phyloP scores from a whole-genome alignment of 305 asterid genomes.

The Fraxinus greggii region DNA sequence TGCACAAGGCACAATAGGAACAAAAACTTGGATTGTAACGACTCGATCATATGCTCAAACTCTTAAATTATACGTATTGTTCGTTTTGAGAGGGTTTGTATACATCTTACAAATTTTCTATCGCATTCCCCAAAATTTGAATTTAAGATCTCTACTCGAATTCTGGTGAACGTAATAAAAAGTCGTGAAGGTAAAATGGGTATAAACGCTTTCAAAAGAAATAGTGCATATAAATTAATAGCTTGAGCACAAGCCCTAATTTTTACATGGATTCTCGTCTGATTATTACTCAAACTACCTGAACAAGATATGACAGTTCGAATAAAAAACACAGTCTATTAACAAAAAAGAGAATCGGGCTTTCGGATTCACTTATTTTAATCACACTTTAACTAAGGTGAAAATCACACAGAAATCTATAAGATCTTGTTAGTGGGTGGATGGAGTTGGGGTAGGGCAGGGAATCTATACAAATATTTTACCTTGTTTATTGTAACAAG shows the following conservation, averaged over 20 bases:
- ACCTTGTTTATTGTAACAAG: neutral
- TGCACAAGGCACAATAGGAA: neutral
- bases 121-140: neutral
- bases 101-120: neutral
- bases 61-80: neutral
- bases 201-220: too few relatives aligned
- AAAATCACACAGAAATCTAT: constrained; percentile 30
- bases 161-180: neutral
- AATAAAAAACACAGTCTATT: neutral
- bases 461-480: constrained; percentile 12
- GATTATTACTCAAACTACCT: neutral
- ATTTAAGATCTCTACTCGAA: neutral
- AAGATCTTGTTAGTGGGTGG: constrained; percentile 24
- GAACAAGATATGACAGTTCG: neutral
- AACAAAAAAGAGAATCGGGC: neutral
- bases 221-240: neutral
- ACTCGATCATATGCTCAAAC: neutral
- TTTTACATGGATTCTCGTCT: neutral
- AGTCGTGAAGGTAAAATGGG: neutral
- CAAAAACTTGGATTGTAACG: neutral
- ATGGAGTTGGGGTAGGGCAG: neutral
- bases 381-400: neutral
- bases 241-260: neutral
- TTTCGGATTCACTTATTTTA: neutral
- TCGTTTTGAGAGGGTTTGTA: neutral